Base-by-base conservation (phyloP, 371 early-diverging fungal genomes). In the Rhizomucor pusillus region DNA sequence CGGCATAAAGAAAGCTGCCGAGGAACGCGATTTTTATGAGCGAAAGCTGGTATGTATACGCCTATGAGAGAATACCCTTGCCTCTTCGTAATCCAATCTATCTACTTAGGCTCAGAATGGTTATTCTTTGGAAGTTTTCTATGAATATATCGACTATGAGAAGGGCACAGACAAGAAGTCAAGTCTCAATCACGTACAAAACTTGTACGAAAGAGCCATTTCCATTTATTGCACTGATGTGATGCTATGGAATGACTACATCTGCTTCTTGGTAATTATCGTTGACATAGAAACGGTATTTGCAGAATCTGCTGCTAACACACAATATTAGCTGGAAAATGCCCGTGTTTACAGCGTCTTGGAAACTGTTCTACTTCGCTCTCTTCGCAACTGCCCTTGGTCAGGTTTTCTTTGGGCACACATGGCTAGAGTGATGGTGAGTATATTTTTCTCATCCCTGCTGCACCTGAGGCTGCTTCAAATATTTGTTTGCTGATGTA, bases 361-460 rank as follows among this genome's bases (percentile, higher is more conserved):
- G 45, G 59, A 62, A 13, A 34, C 60, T 2, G 52, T 60, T n/a
- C 57, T 73, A 1, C 49, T 68, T 12, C 73, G 90, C 10, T 79
- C 89, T 0, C 63, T 85, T 1, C 65, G 86, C 6, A 89, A 88
- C 52, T 90, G 89, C 51, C 81, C 77, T 39, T 88, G 86, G 87
- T 78, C 83, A 4, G 90, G 87, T 13, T 69, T 62, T 29, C 57
- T 88, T 9, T 87, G 86, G 82, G 71, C 76, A 1, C 81, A 70
- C 43, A 52, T 57, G 3, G 63, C 64, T 13, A 57, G 83, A 44
- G 45, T 72, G 22, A 57, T 66, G 66, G 83, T 69, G 53, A 60
- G 58, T 58, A 11, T 41, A 41, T 14, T 3, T 47, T n/a, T n/a
- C n/a, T n/a, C n/a, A n/a, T n/a, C n/a, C n/a, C n/a, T n/a, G n/a